phyloP scores from a whole-genome alignment of 2,329 filamentous ascomycete species.

The Diaporthe capsici region DNA sequence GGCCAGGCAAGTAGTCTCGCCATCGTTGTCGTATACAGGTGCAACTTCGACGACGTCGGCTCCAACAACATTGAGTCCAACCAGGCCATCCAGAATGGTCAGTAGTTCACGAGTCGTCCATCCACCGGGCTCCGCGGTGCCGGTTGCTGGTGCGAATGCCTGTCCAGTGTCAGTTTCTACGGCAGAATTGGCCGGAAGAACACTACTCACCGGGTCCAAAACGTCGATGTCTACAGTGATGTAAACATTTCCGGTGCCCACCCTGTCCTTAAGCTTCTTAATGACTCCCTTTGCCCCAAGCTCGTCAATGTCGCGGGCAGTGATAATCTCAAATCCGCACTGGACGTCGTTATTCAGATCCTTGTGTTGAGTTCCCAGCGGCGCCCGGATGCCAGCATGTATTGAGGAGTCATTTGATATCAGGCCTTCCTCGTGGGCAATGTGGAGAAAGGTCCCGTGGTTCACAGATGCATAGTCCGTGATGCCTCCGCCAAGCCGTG shows the following conservation, averaged over 20 bases:
- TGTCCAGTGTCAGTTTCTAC: slow-evolving; percentile 47
- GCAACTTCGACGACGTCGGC: slow-evolving; percentile 86
- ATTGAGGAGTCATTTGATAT: slow-evolving; percentile 68
- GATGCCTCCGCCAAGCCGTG: slow-evolving; percentile 68
- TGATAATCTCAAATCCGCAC: slow-evolving; percentile 71
- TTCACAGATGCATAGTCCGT: slow-evolving; percentile 72
- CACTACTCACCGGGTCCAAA: slow-evolving; percentile 69
- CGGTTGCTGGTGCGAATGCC: slow-evolving; percentile 66
- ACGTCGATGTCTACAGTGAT: slow-evolving; percentile 86
- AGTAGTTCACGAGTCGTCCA: slow-evolving; percentile 86
- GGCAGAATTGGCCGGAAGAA: slow-evolving; percentile 66
- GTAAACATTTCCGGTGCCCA: slow-evolving; percentile 70
- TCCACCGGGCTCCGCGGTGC: slow-evolving; percentile 83
- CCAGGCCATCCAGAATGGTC: slow-evolving; percentile 78
- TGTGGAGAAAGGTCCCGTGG: slow-evolving; percentile 73
- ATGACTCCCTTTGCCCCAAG: slow-evolving; percentile 76
- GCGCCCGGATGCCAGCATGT: slow-evolving; percentile 72
- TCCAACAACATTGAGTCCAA: slow-evolving; percentile 79
- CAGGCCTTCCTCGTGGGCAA: slow-evolving; percentile 72
- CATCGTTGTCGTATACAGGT: slow-evolving; percentile 80
- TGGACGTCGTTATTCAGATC: slow-evolving; percentile 69
- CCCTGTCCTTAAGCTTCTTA: slow-evolving; percentile 71
- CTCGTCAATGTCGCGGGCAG: slow-evolving; percentile 78
- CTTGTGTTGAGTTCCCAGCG: slow-evolving; percentile 58
- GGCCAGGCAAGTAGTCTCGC: slow-evolving; percentile 71